Percentiles rank a stretch among this genome's conserved stretches.
Conservation (phyloP, 441 rosid species). For the Melastoma candidum region DNA sequence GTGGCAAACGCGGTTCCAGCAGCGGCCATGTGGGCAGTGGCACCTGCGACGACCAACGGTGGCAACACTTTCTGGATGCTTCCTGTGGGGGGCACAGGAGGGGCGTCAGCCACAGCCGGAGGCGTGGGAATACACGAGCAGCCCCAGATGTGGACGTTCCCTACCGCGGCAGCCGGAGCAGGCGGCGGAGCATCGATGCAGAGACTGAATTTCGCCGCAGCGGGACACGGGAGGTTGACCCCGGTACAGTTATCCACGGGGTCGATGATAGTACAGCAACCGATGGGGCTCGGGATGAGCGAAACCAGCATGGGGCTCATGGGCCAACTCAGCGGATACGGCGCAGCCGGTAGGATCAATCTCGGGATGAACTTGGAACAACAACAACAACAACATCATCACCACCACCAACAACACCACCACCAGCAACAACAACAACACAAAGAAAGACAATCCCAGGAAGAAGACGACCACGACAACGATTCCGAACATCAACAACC, state of each 20-base stretch:
- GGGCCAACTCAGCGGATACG: slow-evolving; percentile 27
- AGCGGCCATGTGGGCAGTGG: slow-evolving; percentile 74
- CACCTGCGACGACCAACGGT: slow-evolving; percentile 46
- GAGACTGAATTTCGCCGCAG: slow-evolving; percentile 20
- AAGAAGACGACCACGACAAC: too few species aligned
- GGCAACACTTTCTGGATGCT: slow-evolving; percentile 74
- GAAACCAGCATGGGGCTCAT: slow-evolving; percentile 32
- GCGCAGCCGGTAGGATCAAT: slow-evolving; percentile 28
- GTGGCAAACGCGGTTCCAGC: slow-evolving; percentile 27
- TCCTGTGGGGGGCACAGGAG: slow-evolving; percentile 43
- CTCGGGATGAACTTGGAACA: slow-evolving; percentile 42
- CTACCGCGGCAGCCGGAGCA: slow-evolving; percentile 21
- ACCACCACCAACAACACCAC: slow-evolving; percentile 26
- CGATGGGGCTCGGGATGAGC: slow-evolving; percentile 46
- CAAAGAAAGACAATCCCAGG: too few species aligned
- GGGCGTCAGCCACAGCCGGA: slow-evolving; percentile 8
- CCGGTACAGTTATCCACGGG: slow-evolving; percentile 39
- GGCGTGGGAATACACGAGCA: slow-evolving; percentile 20
- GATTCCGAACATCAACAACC: too few species aligned
- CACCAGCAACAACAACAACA: slow-evolving; percentile 21
- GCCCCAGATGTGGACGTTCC: slow-evolving; percentile 69
- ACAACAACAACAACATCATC: background rate
- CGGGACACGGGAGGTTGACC: slow-evolving; percentile 34
- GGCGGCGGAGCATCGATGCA: slow-evolving; percentile 15
- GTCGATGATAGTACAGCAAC: slow-evolving; percentile 54